phyloP scores from a whole-genome alignment of 495 filamentous ascomycete species.

The Halenospora varia region DNA sequence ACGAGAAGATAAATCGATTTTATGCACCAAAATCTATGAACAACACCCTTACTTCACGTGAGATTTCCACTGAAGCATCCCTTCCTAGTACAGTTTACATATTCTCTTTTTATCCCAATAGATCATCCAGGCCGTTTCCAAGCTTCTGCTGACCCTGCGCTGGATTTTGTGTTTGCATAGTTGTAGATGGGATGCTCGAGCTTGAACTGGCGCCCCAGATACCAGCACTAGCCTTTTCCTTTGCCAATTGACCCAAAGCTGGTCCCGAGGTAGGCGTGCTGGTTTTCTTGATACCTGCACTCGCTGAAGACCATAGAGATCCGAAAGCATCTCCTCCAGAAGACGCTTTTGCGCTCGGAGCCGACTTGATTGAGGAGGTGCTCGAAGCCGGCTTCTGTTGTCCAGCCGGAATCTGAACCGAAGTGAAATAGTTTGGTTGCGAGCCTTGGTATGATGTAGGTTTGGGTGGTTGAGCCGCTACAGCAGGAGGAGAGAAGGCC shows the following conservation, averaged over 20 bases:
- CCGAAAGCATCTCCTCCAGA: conserved; percentile 79
- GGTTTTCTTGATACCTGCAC: conserved; percentile 74
- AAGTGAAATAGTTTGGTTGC: conserved; percentile 92
- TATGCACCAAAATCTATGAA: conserved; percentile 7
- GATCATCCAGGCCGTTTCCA: conserved; percentile 57
- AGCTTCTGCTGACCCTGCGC: conserved; percentile 24
- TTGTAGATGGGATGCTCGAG: conserved; percentile 33
- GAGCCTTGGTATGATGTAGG: conserved; percentile 71
- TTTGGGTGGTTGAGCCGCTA: conserved; percentile 41
- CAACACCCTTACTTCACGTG: not conserved
- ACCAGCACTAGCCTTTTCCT: conserved; percentile 89
- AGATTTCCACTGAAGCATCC: not conserved
- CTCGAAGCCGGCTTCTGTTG: conserved; percentile 25
- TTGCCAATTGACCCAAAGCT: conserved; percentile 86
- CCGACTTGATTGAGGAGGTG: conserved; percentile 35
- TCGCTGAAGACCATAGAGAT: conserved; percentile 75
- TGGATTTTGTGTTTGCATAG: conserved; percentile 33
- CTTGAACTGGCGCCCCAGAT: conserved; percentile 78
- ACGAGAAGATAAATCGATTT: not conserved
- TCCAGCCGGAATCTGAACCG: conserved; percentile 51
- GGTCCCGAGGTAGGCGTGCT: conserved; percentile 55
- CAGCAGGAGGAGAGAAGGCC: conserved; percentile 47
- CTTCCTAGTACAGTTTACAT: not conserved
- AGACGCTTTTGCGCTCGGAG: conserved; percentile 50
- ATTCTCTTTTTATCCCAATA: conserved; percentile 48